These are phyloP conservation scores for Neocatenulostroma microsporum DNA, from an alignment of 2,329 filamentous ascomycete genomes.

Conservation along the genomic window DNA sequence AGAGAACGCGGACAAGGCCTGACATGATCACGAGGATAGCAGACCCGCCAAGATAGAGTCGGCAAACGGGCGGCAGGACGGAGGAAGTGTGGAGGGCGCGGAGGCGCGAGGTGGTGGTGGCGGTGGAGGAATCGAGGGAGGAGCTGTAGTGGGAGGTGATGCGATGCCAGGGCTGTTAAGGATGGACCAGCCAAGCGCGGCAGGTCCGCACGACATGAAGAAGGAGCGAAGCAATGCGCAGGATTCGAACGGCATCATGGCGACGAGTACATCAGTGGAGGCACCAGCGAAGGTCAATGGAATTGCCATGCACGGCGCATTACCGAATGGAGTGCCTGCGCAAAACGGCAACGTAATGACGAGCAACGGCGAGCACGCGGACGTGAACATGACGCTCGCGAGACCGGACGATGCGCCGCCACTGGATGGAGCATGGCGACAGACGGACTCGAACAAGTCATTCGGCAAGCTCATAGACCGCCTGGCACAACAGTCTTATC, in stretches of 20 bases:
- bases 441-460: conserved; percentile 68
- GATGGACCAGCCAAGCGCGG: conserved; percentile 40
- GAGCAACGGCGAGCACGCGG: conserved; percentile 14
- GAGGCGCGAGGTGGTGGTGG: too few relatives aligned
- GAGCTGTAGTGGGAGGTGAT: conserved; percentile 16
- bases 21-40: conserved; percentile 3
- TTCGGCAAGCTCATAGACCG: conserved; percentile 68
- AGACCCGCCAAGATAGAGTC: conserved; percentile 21
- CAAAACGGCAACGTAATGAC: conserved; percentile 9
- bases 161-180: conserved; percentile 42
- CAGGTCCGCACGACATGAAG: conserved; percentile 29
- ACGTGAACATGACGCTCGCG: conserved; percentile 1
- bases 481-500: conserved; percentile 75
- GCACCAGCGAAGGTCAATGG: neutral
- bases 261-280: conserved; percentile 11
- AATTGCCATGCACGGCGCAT: conserved; percentile 4
- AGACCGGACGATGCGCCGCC: conserved; percentile 39
- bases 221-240: conserved; percentile 24
- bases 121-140: conserved; percentile 13
- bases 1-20: too few relatives aligned
- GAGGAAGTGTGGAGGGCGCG: conserved; percentile 12
- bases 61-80: conserved; percentile 11
- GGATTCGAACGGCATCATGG: conserved; percentile 6
- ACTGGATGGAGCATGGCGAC: conserved; percentile 49
- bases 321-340: conserved; percentile 9